Conservation (phyloP, 805 yeast genomes). For the Wickerhamomyces queroliae region DNA sequence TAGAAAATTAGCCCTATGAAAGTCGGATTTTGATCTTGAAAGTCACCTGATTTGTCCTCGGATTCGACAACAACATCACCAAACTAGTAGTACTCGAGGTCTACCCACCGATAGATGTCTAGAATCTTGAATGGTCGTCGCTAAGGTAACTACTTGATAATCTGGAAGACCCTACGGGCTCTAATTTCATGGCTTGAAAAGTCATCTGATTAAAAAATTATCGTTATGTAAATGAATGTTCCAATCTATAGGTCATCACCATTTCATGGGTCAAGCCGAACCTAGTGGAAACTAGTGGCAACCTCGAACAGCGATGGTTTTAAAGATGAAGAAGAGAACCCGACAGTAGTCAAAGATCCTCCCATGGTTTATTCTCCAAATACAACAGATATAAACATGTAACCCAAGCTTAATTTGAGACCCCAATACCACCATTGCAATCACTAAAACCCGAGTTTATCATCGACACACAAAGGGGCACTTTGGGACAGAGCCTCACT, state of each 20-base stretch:
- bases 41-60: no score
- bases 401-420: neutral
- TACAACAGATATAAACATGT: neutral
- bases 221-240: conserved; percentile 35
- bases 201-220: neutral
- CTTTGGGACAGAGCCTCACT: neutral
- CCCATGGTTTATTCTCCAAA: conserved; percentile 4
- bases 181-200: neutral
- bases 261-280: conserved; percentile 80
- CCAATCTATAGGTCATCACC: conserved; percentile 94
- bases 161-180: no score
- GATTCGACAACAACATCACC: no score
- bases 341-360: conserved; percentile 4
- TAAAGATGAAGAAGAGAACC: conserved; percentile 55
- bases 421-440: neutral
- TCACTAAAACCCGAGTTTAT: neutral
- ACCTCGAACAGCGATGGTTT: conserved; percentile 99
- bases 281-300: conserved; percentile 51
- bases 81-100: no score
- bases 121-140: no score
- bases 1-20: no score
- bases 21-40: no score
- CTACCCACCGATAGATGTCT: no score
- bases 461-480: neutral
- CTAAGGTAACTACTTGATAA: no score